Percentiles rank a stretch among this genome's conserved stretches.
Conservation (phyloP, 139 green algal genomes). For the Ostreobium quekettii region DNA sequence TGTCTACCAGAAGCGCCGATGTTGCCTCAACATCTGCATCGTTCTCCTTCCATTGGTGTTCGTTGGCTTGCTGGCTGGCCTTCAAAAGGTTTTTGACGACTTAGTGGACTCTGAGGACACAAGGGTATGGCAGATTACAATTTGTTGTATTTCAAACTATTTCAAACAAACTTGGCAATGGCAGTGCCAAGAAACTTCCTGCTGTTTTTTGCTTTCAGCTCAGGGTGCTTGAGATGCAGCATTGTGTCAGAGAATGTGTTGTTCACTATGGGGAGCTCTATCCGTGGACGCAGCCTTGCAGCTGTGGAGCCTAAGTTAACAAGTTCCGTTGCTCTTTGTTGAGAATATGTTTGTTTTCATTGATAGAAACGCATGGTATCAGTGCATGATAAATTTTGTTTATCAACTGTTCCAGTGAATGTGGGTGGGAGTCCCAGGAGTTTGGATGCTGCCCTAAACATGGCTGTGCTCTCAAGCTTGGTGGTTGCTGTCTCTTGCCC, state of each 20-base stretch:
- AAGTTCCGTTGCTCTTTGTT: neutral
- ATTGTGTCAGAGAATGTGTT: neutral
- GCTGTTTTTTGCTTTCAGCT: neutral
- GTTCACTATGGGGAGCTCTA: neutral
- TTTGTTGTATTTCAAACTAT: too few species aligned
- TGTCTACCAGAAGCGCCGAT: slow-evolving; percentile 8
- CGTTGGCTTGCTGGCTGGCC: neutral
- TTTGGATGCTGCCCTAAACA: neutral
- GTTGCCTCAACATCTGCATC: slow-evolving; percentile 12
- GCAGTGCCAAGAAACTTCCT: neutral
- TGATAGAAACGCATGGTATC: neutral
- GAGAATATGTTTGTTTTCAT: neutral
- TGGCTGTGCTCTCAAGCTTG: neutral
- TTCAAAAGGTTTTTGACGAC: slow-evolving; percentile 9
- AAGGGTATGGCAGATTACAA: slow-evolving; percentile 6
- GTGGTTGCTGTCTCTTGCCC: neutral
- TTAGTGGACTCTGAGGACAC: slow-evolving; percentile 1
- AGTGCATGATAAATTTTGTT: neutral
- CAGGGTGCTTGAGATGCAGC: too few species aligned
- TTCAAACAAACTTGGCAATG: neutral
- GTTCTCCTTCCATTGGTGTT: slow-evolving; percentile 11
- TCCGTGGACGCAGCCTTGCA: neutral
- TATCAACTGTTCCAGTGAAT: neutral
- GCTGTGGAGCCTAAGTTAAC: neutral
- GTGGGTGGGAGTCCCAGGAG: neutral